These are phyloP conservation scores for Suillus lakei DNA, from an alignment of 768 basidiomycete genomes.

Conservation along the genomic window DNA sequence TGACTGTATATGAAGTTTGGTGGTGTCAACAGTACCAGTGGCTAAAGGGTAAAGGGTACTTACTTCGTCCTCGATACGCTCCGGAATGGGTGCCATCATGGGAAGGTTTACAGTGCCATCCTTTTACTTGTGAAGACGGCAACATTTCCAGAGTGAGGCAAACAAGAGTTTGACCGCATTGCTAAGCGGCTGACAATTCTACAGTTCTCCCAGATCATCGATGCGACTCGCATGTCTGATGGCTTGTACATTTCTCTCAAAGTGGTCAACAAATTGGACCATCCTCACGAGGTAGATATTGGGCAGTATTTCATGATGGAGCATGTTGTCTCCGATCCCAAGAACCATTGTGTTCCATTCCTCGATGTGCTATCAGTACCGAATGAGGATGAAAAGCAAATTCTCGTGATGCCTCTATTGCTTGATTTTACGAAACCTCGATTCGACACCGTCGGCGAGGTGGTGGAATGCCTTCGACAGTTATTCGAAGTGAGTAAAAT, in stretches of 20 bases:
- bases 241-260: slow-evolving; percentile 35
- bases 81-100: slow-evolving; percentile 43
- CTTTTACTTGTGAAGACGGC: slow-evolving; percentile 10
- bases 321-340: slow-evolving; percentile 4
- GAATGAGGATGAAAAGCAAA: slow-evolving; percentile 12
- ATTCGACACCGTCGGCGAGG: slow-evolving; percentile 30
- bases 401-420: slow-evolving; percentile 37
- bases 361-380: slow-evolving; percentile 21
- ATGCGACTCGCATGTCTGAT: slow-evolving; percentile 37
- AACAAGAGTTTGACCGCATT: not conserved
- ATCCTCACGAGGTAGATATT: slow-evolving; percentile 31
- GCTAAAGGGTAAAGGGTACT: slow-evolving; percentile 35
- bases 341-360: slow-evolving; percentile 34
- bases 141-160: not conserved
- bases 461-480: slow-evolving; percentile 33
- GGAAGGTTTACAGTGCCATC: slow-evolving; percentile 10
- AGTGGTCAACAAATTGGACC: slow-evolving; percentile 7
- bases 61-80: slow-evolving; percentile 35
- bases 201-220: slow-evolving; percentile 17
- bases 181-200: not conserved
- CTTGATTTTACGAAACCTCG: slow-evolving; percentile 21
- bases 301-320: slow-evolving; percentile 24
- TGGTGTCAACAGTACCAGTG: slow-evolving; percentile 32
- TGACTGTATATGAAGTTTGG: slow-evolving; percentile 11
- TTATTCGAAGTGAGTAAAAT: slow-evolving; percentile 30